Evolutionary conservation across 2,329 filamentous ascomycete genomes (phyloP), one percentile per base, ranked within the genome.

Genomic region (Paecilomyces sp.): DNA sequence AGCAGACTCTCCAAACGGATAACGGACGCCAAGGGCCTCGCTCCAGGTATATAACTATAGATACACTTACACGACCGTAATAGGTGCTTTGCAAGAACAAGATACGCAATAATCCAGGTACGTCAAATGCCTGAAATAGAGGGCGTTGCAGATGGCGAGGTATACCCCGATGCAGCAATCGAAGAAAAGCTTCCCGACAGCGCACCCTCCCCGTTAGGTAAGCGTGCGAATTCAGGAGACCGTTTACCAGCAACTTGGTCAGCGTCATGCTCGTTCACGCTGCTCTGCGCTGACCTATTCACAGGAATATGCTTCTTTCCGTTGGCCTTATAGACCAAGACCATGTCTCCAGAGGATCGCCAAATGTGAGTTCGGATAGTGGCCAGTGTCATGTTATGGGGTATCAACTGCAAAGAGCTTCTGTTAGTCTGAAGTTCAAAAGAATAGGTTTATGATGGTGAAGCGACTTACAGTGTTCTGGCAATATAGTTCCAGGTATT

Each of bases 401-500:
- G 85, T 28, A 97, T 67, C 55, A 67, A 60, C 76, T 77, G 47
- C 55, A 30, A 25, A 53, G 2, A 53, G 51, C 15, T 53, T 30
- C 5, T 53, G 51, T 53, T n/a, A 53, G 51, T n/a, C 11, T 24
- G 24, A n/a, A 13, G 41, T 58, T 51, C 30, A 25, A 31, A 30
- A 47, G 28, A 30, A 54, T 5, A 52, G 31, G 25, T 24, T 22
- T 28, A 33, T 36, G 54, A 22, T 22, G 51, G 6, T 7, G n/a
- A 28, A 28, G n/a, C 52, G 50, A 78, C 86, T 71, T 77, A 94
- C 92, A 82, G 92, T 90, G 58, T 92, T 90, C 71, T 97, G 92
- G 75, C 94, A 97, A 73, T 96, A 96, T 56, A 99, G 79, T 72
- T 99, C 94, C 33, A 99, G 79, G 76, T 97, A 97, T 70, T 97